Evolutionary conservation across 176 grass and related monocot genomes (phyloP).

Genomic region (Luzula sylvatica): DNA sequence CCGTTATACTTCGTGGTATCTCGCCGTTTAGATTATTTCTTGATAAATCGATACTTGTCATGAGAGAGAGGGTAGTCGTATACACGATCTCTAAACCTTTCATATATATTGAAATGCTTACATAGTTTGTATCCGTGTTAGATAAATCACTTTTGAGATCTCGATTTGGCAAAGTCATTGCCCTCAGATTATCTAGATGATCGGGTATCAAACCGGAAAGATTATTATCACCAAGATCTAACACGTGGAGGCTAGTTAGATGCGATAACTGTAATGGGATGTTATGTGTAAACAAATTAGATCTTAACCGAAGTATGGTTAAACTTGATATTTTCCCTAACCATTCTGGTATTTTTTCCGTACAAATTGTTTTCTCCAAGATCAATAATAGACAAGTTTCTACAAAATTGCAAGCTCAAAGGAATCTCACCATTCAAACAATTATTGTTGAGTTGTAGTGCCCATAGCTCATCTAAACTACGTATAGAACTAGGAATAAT

Average conservation of each 20-base stretch:
- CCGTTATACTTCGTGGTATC: constrained; percentile 18
- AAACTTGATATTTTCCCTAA: background rate
- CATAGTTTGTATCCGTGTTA: no score
- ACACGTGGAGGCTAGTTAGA: no score
- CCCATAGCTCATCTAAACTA: background rate
- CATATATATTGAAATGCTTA: background rate
- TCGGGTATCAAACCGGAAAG: no score
- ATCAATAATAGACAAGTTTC: constrained; percentile 11
- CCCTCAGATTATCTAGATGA: no score
- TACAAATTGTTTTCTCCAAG: background rate
- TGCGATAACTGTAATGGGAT: no score
- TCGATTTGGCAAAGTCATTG: no score
- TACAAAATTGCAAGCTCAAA: constrained; percentile 7
- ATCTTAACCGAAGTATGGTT: background rate
- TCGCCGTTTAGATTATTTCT: constrained; percentile 18
- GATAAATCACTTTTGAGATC: no score
- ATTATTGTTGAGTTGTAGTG: constrained; percentile 21
- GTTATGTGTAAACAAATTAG: background rate
- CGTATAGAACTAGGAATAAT: constrained; percentile 7
- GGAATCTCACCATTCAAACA: constrained; percentile 28
- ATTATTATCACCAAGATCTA: no score
- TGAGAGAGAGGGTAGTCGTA: background rate
- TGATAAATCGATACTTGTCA: no score
- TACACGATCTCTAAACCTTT: constrained; percentile 9
- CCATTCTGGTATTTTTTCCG: background rate